Conservation (phyloP, 2,329 filamentous ascomycete genomes). For the Diaporthe citrichinensis region DNA sequence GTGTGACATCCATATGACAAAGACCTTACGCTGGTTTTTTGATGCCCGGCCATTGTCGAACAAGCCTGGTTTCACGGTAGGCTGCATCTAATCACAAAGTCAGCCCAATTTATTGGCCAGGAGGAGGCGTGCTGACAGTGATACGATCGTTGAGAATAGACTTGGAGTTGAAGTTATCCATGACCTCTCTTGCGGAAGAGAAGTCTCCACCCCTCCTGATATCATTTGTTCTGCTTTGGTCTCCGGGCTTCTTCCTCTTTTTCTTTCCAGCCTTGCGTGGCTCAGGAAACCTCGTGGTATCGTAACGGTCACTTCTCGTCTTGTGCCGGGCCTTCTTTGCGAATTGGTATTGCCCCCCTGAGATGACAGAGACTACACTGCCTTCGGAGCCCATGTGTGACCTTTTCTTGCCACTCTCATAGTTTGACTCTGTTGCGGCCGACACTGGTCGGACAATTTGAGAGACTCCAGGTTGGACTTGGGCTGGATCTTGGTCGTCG, state of each 20-base stretch:
- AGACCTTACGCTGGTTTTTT: conserved; percentile 31
- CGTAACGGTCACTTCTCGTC: conserved; percentile 69
- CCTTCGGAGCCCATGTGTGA: background rate
- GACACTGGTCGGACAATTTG: background rate
- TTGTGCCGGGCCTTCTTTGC: conserved; percentile 63
- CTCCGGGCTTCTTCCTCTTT: conserved; percentile 45
- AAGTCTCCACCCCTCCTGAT: conserved; percentile 49
- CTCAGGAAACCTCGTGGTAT: conserved; percentile 52
- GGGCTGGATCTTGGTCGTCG: background rate
- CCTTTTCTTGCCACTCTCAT: conserved; percentile 22
- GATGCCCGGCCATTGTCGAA: conserved; percentile 58
- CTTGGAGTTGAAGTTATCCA: conserved; percentile 69
- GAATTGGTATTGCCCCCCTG: conserved; percentile 4
- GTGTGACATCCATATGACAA: background rate
- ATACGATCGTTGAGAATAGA: conserved; percentile 66
- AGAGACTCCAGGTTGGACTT: background rate
- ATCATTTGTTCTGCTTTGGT: conserved; percentile 35
- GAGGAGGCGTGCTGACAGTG: conserved; percentile 58
- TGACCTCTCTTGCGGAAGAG: conserved; percentile 61
- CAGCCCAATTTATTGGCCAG: conserved; percentile 33
- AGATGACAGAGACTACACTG: background rate
- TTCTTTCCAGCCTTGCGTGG: conserved; percentile 33
- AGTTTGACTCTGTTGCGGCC: conserved; percentile 5
- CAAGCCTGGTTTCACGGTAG: conserved; percentile 56
- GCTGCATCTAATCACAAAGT: conserved; percentile 51